Evolutionary conservation across 345 rosid genomes (phyloP).

Genomic region (Ricinus communis): DNA sequence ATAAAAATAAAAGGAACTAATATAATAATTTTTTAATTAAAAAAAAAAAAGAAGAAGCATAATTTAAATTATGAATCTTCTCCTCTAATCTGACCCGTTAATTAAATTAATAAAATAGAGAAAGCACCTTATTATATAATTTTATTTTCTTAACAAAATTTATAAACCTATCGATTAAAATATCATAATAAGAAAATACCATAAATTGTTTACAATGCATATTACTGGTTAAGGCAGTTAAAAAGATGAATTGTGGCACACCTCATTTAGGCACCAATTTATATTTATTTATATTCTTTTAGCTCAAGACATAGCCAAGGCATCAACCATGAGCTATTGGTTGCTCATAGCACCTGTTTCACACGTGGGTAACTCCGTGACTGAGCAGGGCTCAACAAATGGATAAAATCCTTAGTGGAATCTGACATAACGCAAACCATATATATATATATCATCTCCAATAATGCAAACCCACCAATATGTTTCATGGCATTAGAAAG

Average conservation of each 20-base stretch:
- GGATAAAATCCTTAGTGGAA: conserved; percentile 18
- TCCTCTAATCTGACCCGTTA: no score
- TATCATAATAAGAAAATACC: no score
- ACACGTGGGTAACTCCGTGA: not conserved
- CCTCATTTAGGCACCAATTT: conserved; percentile 4
- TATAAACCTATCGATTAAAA: no score
- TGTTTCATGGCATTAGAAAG: not conserved
- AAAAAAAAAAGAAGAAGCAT: no score
- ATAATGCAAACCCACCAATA: conserved; percentile 19
- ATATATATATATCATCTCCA: not conserved
- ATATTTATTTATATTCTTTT: not conserved
- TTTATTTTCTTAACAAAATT: no score
- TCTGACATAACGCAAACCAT: not conserved
- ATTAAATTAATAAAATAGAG: no score
- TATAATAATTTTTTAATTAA: no score
- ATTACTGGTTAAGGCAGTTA: no score
- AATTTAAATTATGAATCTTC: no score
- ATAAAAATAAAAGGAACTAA: no score
- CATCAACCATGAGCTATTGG: not conserved
- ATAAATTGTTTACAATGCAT: no score
- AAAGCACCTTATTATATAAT: no score
- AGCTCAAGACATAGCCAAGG: not conserved
- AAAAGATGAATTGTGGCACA: conserved; percentile 5
- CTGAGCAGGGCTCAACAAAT: not conserved
- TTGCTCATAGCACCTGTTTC: not conserved